These are phyloP conservation scores for Aspergillus haitiensis DNA, from an alignment of 495 filamentous ascomycete genomes.

Conservation along the genomic window DNA sequence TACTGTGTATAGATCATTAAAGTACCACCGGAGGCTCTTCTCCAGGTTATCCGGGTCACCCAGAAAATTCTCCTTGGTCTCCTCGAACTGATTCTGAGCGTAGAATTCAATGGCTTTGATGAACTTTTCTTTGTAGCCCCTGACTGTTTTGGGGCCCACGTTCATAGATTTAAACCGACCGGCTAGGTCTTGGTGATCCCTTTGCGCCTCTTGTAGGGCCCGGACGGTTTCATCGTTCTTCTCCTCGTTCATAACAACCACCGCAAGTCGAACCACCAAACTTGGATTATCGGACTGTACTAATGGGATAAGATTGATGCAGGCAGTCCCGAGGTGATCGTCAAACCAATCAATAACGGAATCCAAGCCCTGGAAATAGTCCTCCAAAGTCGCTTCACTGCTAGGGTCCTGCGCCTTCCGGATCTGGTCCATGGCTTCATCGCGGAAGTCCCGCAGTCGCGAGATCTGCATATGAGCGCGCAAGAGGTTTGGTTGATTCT, in stretches of 20 bases:
- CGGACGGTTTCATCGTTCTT: constrained; percentile 88
- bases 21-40: constrained; percentile 89
- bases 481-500: constrained; percentile 91
- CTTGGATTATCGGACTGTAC: constrained; percentile 81
- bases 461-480: constrained; percentile 88
- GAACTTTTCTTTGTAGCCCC: constrained; percentile 97
- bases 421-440: constrained; percentile 95
- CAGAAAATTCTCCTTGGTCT: constrained; percentile 70
- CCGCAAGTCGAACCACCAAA: constrained; percentile 84
- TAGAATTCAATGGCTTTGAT: constrained; percentile 72
- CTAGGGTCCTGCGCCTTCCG: constrained; percentile 68
- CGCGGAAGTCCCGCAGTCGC: constrained; percentile 84
- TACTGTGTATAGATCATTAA: constrained; percentile 93
- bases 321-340: constrained; percentile 84
- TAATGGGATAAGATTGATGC: constrained; percentile 84
- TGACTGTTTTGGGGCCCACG: constrained; percentile 82
- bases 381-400: constrained; percentile 74
- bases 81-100: constrained; percentile 72
- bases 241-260: constrained; percentile 94
- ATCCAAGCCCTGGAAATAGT: constrained; percentile 87
- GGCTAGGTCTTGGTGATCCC: constrained; percentile 91
- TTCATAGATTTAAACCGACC: constrained; percentile 92
- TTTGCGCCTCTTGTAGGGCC: constrained; percentile 89
- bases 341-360: constrained; percentile 90
- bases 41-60: constrained; percentile 80